Evolutionary conservation across 768 basidiomycete genomes (phyloP).

Genomic region (Rhodosporidiobolus odoratus): DNA sequence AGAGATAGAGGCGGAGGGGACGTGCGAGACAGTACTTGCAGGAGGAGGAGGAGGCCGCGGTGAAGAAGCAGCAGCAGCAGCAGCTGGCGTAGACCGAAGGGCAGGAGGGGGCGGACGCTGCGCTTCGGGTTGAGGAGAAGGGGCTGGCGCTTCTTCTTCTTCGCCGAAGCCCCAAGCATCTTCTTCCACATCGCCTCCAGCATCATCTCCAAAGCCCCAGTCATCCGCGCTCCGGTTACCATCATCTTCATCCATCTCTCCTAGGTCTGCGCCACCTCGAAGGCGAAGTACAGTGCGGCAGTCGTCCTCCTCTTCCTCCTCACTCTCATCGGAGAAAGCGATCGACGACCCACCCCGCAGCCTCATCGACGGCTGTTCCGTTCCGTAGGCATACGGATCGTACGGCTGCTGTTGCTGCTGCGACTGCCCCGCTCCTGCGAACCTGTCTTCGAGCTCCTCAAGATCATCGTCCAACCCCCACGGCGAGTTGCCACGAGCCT

Average conservation of each 20-base stretch:
- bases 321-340: not conserved
- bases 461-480: not conserved
- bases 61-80: not conserved
- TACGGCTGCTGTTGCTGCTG: conserved; percentile 7
- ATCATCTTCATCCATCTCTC: conserved; percentile 33
- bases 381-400: conserved; percentile 2
- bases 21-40: too few species aligned
- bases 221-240: conserved; percentile 25
- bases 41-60: not conserved
- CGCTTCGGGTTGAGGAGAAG: not conserved
- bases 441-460: conserved; percentile 18
- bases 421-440: not conserved
- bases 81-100: not conserved
- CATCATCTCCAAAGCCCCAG: conserved; percentile 30
- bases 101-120: not conserved
- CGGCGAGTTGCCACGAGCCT: too few species aligned
- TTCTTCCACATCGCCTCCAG: conserved; percentile 4
- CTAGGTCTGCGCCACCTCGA: conserved; percentile 30
- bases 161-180: conserved; percentile 40
- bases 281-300: conserved; percentile 2
- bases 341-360: conserved; percentile 9
- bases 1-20: conserved; percentile 10
- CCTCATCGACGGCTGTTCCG: conserved; percentile 17
- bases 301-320: not conserved
- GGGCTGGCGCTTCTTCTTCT: not conserved